Base-by-base conservation (phyloP, 148 eudicot genomes). In the Silene conica region DNA sequence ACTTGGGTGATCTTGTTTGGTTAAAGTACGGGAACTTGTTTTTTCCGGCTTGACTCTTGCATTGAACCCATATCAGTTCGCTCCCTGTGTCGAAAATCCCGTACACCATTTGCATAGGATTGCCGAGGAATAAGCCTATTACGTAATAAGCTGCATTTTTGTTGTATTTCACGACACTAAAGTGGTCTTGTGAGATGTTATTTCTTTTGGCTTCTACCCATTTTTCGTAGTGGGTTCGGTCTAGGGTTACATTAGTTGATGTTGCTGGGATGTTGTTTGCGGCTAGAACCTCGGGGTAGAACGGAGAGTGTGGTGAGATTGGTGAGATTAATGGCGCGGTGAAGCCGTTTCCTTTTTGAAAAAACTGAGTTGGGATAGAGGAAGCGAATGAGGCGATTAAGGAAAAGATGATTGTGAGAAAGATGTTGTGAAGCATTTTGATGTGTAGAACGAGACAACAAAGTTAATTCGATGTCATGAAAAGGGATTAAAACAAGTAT, bases 51-150 rank as follows among this genome's bases (percentile, higher is more conserved):
- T 6, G 25, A 3, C 21, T 20, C 6, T 26, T 13, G 28, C 74
- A 18, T 26, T 56, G 74, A 62, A 71, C 7, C 74, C 70, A 71
- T 26, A 56, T 43, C 56, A 56, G 7, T n/a, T 71, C 48, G 25
- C 74, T 71, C 23, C 48, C 23, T 16, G 74, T 71, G 74, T 55
- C 74, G 63, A 71, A 71, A 14, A 71, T 57, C 0, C 74, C 74
- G 5, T 55, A n/a, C 25, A 71, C 63, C 18, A 26, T 21, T 26
- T 71, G 63, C 16, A 2, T 6, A 1, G 74, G 63, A 23, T 9
- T 18, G 5, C 74, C 74, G 4, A 71, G 0, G 23, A 54, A 11
- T 15, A 71, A 15, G 9, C 26, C 23, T 16, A 31, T 28, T 28
- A 71, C 28, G 28, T 26, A 26, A 26, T 26, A 26, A 26, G 2